Base-by-base conservation (phyloP, 2,329 filamentous ascomycete genomes). In the Neoascochyta sp. region DNA sequence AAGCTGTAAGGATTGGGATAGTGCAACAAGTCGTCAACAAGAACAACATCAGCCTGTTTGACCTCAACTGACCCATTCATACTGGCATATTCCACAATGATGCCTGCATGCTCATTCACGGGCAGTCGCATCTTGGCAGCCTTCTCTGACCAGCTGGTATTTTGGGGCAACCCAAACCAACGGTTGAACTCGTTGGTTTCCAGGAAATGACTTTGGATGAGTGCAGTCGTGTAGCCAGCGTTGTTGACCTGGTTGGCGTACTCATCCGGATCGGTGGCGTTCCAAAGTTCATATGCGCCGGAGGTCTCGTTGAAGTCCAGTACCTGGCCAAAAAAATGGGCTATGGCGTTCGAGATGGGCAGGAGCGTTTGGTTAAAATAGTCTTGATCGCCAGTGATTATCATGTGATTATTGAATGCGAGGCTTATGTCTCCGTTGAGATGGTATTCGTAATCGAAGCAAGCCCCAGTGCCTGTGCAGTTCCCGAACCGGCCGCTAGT, bases 221-320 rank as follows among this genome's bases (percentile, higher is more conserved):
- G 59, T 0, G 77, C 70, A 68, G 80, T 80, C 0, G 82, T 86
- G 47, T 75, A 86, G 2, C 76, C 81, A n/a, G 78, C 76, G 18
- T 82, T 81, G 44, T 83, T 73, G 29, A 81, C 65, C 31, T 74
- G 66, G 45, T 84, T 83, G 7, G 81, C 80, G 46, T 81, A 84
- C 52, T 84, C 81, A 41, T 81, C 78, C 2, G 83, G 83, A 58
- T 87, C 83, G 0, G 83, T 86, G 61, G 83, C 80, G 41, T 86
- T 62, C 41, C 42, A 45, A 1, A 63, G 42, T 16, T 51, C 50
- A 17, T 50, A 63, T 4, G 38, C 39, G 1, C 44, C 50, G 0
- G 54, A 55, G 1, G 57, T 54, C 12, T 72, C 69, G 45, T 85
- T 83, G 43, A 65, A 77, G 24, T 71, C 66, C 2, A 85, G 57